Evolutionary conservation across 208 protist species (phyloP).

Genomic region (Trichomonas gallinae): DNA sequence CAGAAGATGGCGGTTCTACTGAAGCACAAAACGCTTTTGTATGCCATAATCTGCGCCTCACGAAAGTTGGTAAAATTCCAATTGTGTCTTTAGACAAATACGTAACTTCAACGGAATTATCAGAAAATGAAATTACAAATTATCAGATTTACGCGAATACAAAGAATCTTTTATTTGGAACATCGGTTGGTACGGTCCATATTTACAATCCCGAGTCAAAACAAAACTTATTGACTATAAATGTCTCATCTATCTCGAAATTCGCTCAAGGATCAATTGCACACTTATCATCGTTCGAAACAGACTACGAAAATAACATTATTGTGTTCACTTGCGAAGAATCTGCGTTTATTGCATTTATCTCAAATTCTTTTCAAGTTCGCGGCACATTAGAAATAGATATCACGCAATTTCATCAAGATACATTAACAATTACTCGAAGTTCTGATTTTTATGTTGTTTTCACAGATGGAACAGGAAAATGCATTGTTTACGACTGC

Average conservation of each 20-base stretch:
- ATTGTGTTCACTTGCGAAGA: not conserved
- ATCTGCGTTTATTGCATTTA: not conserved
- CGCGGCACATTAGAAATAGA: not conserved
- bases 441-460: not conserved
- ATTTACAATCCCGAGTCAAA: not conserved
- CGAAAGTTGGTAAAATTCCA: conserved; percentile 2
- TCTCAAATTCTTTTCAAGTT: not conserved
- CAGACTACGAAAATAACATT: not conserved
- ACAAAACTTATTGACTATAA: not conserved
- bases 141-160: not conserved
- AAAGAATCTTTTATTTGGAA: not conserved
- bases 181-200: not conserved
- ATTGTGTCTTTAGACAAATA: not conserved
- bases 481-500: not conserved
- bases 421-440: not conserved
- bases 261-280: not conserved
- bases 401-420: not conserved
- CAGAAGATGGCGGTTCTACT: not conserved
- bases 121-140: not conserved
- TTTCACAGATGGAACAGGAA: not conserved
- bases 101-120: not conserved
- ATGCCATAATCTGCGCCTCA: not conserved
- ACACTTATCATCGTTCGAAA: not conserved
- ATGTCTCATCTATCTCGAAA: not conserved
- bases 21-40: not conserved